Evolutionary conservation across 2,329 filamentous ascomycete species (phyloP).

Genomic region (Ophiostoma novo-ulmi): DNA sequence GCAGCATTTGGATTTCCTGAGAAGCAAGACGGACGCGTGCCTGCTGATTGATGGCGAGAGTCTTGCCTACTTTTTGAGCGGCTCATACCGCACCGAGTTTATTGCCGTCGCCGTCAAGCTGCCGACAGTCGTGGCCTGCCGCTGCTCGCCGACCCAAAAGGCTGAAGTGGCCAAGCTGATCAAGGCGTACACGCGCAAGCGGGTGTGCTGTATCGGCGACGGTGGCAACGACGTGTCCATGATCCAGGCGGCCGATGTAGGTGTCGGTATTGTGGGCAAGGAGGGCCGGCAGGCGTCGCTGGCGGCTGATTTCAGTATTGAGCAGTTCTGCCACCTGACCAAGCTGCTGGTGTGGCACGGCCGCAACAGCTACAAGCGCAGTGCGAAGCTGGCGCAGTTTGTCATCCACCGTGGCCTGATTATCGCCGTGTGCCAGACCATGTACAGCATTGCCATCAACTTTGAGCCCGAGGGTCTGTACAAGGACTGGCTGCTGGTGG

Average conservation of each 20-base stretch:
- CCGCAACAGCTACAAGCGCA: constrained; percentile 93
- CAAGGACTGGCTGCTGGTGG: constrained; percentile 93
- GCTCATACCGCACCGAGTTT: constrained; percentile 72
- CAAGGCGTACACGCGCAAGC: constrained; percentile 84
- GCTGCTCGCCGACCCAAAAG: constrained; percentile 95
- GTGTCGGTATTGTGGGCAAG: constrained; percentile 96
- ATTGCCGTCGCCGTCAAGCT: constrained; percentile 81
- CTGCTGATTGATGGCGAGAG: constrained; percentile 94
- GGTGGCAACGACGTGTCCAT: constrained; percentile 98
- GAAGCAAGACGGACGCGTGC: constrained; percentile 79
- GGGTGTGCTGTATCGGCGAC: constrained; percentile 95
- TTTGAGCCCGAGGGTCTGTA: constrained; percentile 95
- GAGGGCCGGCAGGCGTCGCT: constrained; percentile 92
- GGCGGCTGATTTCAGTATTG: constrained; percentile 93
- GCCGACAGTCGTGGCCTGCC: constrained; percentile 90
- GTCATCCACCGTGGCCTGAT: constrained; percentile 96
- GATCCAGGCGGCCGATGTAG: constrained; percentile 98
- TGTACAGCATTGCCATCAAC: constrained; percentile 88
- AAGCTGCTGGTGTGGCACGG: constrained; percentile 99
- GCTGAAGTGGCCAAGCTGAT: constrained; percentile 90
- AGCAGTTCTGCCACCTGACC: constrained; percentile 89
- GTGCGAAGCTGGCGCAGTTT: constrained; percentile 92
- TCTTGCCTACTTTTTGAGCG: constrained; percentile 69
- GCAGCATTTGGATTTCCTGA: constrained; percentile 81
- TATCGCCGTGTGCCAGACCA: constrained; percentile 91